Evolutionary conservation across 129 eudicot genomes (phyloP).

Genomic region (Chrysanthemum seticuspe): DNA sequence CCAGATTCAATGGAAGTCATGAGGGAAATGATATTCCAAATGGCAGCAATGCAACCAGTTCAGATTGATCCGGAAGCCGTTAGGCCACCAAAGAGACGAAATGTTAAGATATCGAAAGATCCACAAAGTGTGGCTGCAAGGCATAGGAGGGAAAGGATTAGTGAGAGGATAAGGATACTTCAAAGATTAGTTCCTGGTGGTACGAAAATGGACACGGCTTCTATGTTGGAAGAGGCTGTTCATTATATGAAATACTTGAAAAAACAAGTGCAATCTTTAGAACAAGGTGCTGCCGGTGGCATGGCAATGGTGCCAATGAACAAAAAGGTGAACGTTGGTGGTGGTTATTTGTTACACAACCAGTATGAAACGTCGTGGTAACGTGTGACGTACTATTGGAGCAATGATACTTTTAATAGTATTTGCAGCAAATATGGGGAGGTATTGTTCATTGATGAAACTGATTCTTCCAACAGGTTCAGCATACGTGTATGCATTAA

Average conservation of each 20-base stretch:
- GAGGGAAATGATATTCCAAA: slow-evolving; percentile 35
- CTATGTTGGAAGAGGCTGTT: slow-evolving; percentile 38
- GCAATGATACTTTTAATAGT: no score
- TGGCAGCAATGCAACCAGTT: slow-evolving; percentile 36
- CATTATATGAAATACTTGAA: slow-evolving; percentile 37
- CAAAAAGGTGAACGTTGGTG: no score
- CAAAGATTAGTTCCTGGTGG: slow-evolving; percentile 40
- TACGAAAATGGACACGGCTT: slow-evolving; percentile 37
- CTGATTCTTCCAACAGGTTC: no score
- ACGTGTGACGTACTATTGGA: no score
- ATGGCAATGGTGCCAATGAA: background rate
- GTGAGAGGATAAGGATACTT: slow-evolving; percentile 34
- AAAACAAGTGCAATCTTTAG: slow-evolving; percentile 23
- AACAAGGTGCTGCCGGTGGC: background rate
- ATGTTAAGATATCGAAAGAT: slow-evolving; percentile 35
- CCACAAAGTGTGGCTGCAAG: slow-evolving; percentile 43
- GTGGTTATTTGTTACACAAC: no score
- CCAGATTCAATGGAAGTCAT: slow-evolving; percentile 27
- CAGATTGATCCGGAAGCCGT: slow-evolving; percentile 37
- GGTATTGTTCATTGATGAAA: no score
- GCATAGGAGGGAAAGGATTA: slow-evolving; percentile 38
- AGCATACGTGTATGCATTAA: no score
- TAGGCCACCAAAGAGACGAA: slow-evolving; percentile 30
- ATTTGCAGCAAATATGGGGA: no score
- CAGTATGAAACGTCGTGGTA: no score